Conservation (phyloP, 2,329 filamentous ascomycete species). For the Trichoderma sp. region DNA sequence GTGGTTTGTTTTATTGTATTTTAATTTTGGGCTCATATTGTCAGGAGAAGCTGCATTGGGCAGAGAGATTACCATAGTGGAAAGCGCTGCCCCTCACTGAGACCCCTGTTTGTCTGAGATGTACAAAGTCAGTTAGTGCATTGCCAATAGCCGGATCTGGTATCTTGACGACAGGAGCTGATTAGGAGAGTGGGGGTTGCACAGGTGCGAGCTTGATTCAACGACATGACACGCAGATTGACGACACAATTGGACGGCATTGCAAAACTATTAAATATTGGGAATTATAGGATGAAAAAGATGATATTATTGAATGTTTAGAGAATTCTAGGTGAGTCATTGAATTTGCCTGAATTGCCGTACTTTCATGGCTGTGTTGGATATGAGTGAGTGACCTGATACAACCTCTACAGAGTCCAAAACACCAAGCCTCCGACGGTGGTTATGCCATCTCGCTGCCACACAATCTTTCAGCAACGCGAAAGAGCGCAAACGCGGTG, state of each 20-base stretch:
- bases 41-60: constrained; percentile 3
- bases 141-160: background rate
- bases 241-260: background rate
- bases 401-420: background rate
- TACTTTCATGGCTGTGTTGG: background rate
- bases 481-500: background rate
- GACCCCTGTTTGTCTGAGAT: background rate
- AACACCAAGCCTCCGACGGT: background rate
- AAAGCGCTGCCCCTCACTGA: background rate
- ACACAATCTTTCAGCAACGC: background rate
- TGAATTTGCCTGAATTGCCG: background rate
- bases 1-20: background rate
- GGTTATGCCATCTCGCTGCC: background rate
- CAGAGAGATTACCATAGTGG: background rate
- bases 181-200: constrained; percentile 6
- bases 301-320: background rate
- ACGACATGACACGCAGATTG: constrained; percentile 5
- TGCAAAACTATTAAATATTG: background rate
- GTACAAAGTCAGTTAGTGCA: constrained; percentile 9
- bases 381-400: background rate
- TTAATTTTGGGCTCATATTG: background rate
- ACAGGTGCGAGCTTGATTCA: constrained; percentile 18
- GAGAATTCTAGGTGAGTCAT: background rate
- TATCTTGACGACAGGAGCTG: constrained; percentile 11
- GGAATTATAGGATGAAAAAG: background rate